Evolutionary conservation across 306 rosid genomes (phyloP), one percentile per base, ranked within the genome.

Genomic region (Vigna reflexopilosa): DNA sequence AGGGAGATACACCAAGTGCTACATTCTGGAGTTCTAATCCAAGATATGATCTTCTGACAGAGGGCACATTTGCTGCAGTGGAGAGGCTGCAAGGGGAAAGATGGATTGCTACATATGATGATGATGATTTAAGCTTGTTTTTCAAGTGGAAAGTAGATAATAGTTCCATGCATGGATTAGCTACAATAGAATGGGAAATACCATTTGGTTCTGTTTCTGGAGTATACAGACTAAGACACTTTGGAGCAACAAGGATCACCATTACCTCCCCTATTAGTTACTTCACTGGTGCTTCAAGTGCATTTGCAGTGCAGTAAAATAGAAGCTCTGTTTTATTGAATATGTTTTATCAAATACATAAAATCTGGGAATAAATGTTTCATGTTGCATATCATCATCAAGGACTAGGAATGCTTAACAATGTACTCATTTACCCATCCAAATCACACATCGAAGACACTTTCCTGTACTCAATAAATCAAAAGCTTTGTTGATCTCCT

Each of bases 1-100:
- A 72, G 66, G 92, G 94, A 75, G 89, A 82, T 5, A 84, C 68
- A 65, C 85, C 86, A 49, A 79, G 73, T 1, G 91, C 97, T 77
- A 85, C 91, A 63, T 90, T 91, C 76, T 91, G 91, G 89, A 90
- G 96, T 45, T 91, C 90, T 14, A 89, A 91, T 82, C 96, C 97
- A 40, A 89, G 93, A 73, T 80, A 85, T 34, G 94, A 94, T 77
- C 85, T 90, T 15, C 63, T 94, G 49, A 94, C 86, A 22, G 98
- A 89, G 88, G 98, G 98, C 32, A 89, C 96, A n/a, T 89, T 70
- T 78, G 90, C 96, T 8, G 77, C 58, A 1, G 97, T 90, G 11
- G 97, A 94, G 83, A 77, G 81, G 82, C 90, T 86, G n/a, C 89
- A 82, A 56, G 88, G 76, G 45, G 63, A 84, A 73, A 81, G 75